Evolutionary conservation across 768 basidiomycete genomes (phyloP), one percentile per base, ranked within the genome.

Genomic region (Tylopilus sp.): DNA sequence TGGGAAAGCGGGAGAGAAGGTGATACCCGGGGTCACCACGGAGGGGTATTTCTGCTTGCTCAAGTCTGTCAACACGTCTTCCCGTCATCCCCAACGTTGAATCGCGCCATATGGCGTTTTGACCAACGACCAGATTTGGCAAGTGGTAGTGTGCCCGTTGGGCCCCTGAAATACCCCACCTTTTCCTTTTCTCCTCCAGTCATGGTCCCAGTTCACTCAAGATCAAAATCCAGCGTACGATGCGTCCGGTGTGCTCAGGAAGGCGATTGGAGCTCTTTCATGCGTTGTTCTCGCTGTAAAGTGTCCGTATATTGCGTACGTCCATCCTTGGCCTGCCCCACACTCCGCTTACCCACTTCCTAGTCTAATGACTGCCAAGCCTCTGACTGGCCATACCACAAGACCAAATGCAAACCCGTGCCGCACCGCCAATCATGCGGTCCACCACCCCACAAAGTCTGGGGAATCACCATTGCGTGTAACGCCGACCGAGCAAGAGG

Each of bases 211-310:
- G 30, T 23, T 18, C 38, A 40, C 40, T 38, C 52, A 2, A 38
- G 38, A 18, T 35, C 33, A 1, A 13, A 35, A 6, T 28, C 45
- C 49, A 47, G 30, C 20, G 33, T 46, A 0, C 44, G 40, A n/a
- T 64, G 64, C 39, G 15, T 40, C 4, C 47, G 50, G 47, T 66
- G 60, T 48, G 23, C 44, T 4, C 40, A 23, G 6, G 48, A 55
- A 33, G 59, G 55, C 44, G 57, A 59, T 0, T 48, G 60, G 55
- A 45, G 1, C 22, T 40, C 56, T 0, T 56, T 55, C 39, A 60
- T 66, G 65, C 60, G 65, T 3, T 67, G 62, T 53, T 64, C 62
- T 6, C 61, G 62, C 5, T 64, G 58, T 43, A 67, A 67, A 26
- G 15, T 13, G 17, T 23, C 52, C 40, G 43, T 65, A 26, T 66